Evolutionary conservation across 176 grass and related monocot genomes (phyloP), one percentile per base, ranked within the genome.

Genomic region (Carex kokanica): DNA sequence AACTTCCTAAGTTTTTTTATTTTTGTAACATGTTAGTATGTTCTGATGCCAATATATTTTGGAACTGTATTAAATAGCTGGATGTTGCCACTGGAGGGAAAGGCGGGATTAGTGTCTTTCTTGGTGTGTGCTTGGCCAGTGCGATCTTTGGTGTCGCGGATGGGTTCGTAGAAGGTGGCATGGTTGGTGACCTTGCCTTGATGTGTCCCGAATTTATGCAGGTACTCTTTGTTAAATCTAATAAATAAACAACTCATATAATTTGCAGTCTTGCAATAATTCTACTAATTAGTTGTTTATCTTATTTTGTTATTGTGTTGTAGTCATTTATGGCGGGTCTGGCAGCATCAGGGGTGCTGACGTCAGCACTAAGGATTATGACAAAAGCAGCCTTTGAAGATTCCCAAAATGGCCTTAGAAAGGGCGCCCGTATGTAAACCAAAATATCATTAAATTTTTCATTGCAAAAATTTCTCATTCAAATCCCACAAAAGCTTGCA

Each of bases 361-460:
- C 90, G 10, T 95, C 93, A 45, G 90, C 84, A 36, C 75, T 95
- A 64, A 90, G 90, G 47, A 84, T 87, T 12, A 34, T 88, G 21
- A 92, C 86, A 58, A 95, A 95, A 87, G 90, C 79, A 63, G 85
- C 88, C 20, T 95, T 89, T 18, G 86, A 90, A 87, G 90, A 90
- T 77, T 89, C 88, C 32, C 45, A 81, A 86, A 64, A 95, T 74
- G 93, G 90, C 60, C 71, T 95, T 78, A 88, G 86, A 52, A 95
- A 92, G 64, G 93, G 88, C 80, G 88, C 93, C 16, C 88, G 90
- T 92, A 87, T 12, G 84, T 88, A 74, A 78, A 49, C 9, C 9
- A 49, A 32, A 63, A 47, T 47, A 38, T n/a, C 36, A 27, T 34
- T 3, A 13, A 34, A 38, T 64, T 75, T 62, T 27, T 31, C 47